Evolutionary conservation across 768 basidiomycete species (phyloP).

Genomic region (Dendrothele bispora): DNA sequence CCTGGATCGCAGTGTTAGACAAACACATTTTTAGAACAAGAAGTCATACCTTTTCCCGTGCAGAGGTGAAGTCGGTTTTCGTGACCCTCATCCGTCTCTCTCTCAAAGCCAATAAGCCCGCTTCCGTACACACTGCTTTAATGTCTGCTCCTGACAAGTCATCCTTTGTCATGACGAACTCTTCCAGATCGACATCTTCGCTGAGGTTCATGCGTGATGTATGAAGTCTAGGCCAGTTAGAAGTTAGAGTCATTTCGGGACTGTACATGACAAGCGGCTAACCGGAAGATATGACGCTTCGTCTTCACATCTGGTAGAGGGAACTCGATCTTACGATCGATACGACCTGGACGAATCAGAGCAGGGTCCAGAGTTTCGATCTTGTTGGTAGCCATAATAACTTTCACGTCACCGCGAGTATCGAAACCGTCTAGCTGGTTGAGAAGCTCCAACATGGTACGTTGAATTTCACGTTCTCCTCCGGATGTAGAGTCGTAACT

Average conservation of each 20-base stretch:
- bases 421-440: constrained; percentile 99
- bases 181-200: constrained; percentile 91
- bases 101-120: constrained; percentile 91
- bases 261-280: constrained; percentile 13
- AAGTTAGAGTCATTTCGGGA: too few relatives aligned
- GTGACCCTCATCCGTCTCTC: constrained; percentile 95
- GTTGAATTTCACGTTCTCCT: constrained; percentile 98
- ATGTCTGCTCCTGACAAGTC: constrained; percentile 97
- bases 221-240: constrained; percentile 77
- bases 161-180: constrained; percentile 94
- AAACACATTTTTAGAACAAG: too few relatives aligned
- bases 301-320: constrained; percentile 98
- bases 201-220: constrained; percentile 92
- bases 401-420: constrained; percentile 98
- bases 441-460: constrained; percentile 97
- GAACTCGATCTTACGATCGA: constrained; percentile 98
- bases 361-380: constrained; percentile 98
- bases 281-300: constrained; percentile 98
- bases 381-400: constrained; percentile 99
- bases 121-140: constrained; percentile 98
- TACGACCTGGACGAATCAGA: constrained; percentile 96
- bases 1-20: constrained; percentile 38
- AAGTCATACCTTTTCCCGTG: constrained; percentile 83
- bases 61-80: constrained; percentile 86
- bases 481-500: constrained; percentile 99